Evolutionary conservation across 2,329 filamentous ascomycete genomes (phyloP).

Genomic region (Pseudocercospora pini-densiflorae): DNA sequence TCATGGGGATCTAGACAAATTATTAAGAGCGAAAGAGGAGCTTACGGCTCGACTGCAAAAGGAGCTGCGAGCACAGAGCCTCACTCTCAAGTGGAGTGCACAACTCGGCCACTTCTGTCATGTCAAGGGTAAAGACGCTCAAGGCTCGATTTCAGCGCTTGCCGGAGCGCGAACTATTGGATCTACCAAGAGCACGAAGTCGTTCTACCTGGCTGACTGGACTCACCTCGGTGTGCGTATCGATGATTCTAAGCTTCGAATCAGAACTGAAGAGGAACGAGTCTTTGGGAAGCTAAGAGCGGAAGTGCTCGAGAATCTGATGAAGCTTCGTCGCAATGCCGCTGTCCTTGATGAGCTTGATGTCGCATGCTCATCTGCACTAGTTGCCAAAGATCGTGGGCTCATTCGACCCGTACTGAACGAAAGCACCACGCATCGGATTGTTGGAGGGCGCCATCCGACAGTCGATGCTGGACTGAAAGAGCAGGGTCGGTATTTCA

Average conservation of each 20-base stretch:
- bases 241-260: constrained; percentile 76
- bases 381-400: constrained; percentile 73
- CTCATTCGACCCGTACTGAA: constrained; percentile 77
- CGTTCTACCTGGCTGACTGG: constrained; percentile 86
- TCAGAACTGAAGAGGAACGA: constrained; percentile 80
- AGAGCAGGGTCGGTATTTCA: constrained; percentile 79
- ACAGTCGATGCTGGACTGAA: constrained; percentile 85
- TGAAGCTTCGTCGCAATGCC: constrained; percentile 86
- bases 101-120: constrained; percentile 89
- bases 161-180: constrained; percentile 63
- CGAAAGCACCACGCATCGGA: constrained; percentile 66
- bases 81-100: constrained; percentile 85
- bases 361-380: constrained; percentile 83
- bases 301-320: constrained; percentile 77
- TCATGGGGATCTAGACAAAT: constrained; percentile 67
- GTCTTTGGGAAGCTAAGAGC: constrained; percentile 77
- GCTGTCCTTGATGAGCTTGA: constrained; percentile 93
- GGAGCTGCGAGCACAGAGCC: constrained; percentile 59
- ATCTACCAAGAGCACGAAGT: constrained; percentile 80
- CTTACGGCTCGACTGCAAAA: constrained; percentile 67
- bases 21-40: constrained; percentile 63
- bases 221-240: constrained; percentile 77
- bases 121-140: constrained; percentile 77
- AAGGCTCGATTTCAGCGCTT: constrained; percentile 48
- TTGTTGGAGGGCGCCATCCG: constrained; percentile 86